These are phyloP conservation scores for Endogone sp. DNA, from an alignment of 192 early-diverging fungal genomes.

Conservation along the genomic window DNA sequence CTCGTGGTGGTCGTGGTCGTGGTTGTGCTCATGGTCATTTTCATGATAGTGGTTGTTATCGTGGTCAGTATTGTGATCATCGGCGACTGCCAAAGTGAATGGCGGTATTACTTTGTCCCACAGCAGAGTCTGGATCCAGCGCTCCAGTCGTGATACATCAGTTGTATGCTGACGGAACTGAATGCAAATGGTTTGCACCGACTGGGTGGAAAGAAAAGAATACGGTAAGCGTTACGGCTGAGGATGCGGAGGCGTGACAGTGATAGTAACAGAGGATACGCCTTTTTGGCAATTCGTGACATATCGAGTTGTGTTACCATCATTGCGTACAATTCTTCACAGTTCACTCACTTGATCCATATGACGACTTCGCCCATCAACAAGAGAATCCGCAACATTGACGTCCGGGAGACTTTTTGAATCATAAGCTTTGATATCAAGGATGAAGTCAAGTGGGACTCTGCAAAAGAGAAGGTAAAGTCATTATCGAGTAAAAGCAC, in stretches of 20 bases:
- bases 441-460: slow-evolving; percentile 51
- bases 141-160: slow-evolving; percentile 36
- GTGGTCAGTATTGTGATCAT: too few relatives aligned
- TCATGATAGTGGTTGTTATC: neutral
- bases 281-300: neutral
- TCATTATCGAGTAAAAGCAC: too few relatives aligned
- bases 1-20: neutral
- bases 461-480: slow-evolving; percentile 22
- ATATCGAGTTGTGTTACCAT: too few relatives aligned
- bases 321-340: too few relatives aligned
- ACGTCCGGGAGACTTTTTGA: slow-evolving; percentile 1
- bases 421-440: slow-evolving; percentile 63
- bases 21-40: neutral
- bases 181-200: slow-evolving; percentile 56
- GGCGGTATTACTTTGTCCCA: slow-evolving; percentile 51
- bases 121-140: slow-evolving; percentile 58
- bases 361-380: neutral
- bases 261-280: too few relatives aligned
- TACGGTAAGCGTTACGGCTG: neutral
- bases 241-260: too few relatives aligned
- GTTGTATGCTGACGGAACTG: slow-evolving; percentile 28
- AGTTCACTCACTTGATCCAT: neutral
- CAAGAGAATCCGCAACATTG: neutral
- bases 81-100: neutral
- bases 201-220: slow-evolving; percentile 12